These are phyloP conservation scores for Penicillium coffeae DNA, from an alignment of 495 filamentous ascomycete species.

Conservation along the genomic window DNA sequence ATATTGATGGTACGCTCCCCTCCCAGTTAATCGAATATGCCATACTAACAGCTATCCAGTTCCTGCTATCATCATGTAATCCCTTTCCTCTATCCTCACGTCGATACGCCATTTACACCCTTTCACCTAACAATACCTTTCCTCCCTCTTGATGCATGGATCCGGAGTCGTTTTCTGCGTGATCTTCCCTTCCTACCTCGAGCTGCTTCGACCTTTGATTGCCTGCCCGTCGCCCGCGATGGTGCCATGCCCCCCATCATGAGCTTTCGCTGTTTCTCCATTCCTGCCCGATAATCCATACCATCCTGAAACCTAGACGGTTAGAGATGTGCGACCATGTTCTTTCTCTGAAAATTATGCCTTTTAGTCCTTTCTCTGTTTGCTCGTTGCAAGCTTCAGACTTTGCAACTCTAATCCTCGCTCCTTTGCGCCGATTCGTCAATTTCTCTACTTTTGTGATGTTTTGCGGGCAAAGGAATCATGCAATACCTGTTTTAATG, in stretches of 20 bases:
- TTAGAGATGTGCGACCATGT: conserved; percentile 9
- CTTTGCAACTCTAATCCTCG: conserved; percentile 7
- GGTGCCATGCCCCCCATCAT: conserved; percentile 10
- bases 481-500: conserved; percentile 25
- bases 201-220: conserved; percentile 14
- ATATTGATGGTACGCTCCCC: conserved; percentile 74
- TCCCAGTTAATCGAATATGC: background rate
- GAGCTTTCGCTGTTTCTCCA: conserved; percentile 13
- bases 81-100: conserved; percentile 15
- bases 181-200: conserved; percentile 24
- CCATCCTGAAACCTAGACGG: conserved; percentile 24
- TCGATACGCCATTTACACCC: conserved; percentile 26
- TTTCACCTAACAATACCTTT: conserved; percentile 26
- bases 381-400: conserved; percentile 5
- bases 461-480: conserved; percentile 21
- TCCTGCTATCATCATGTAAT: conserved; percentile 84
- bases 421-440: conserved; percentile 12
- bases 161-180: conserved; percentile 41
- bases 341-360: conserved; percentile 15
- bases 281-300: conserved; percentile 17
- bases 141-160: conserved; percentile 38
- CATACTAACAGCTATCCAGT: conserved; percentile 37
- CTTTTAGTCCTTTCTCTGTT: conserved; percentile 20
- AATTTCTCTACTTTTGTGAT: conserved; percentile 1
- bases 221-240: conserved; percentile 16